Conservation (phyloP, 2,329 filamentous ascomycete species). For the Microsporum canis region DNA sequence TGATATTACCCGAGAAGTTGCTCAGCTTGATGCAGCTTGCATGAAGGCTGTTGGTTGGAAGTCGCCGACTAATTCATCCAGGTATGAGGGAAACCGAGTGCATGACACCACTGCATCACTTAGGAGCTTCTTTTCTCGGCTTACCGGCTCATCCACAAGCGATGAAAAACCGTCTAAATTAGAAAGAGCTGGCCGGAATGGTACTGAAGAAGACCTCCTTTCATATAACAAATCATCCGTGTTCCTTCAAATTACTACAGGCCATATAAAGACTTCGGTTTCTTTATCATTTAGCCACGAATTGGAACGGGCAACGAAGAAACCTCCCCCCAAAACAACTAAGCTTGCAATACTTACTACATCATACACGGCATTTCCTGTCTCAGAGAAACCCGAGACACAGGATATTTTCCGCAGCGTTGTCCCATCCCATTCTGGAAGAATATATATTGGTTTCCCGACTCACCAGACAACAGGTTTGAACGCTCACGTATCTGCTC, state of each 20-base stretch:
- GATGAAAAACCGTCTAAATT: slow-evolving; percentile 28
- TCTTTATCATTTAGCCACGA: slow-evolving; percentile 64
- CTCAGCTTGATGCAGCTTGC: slow-evolving; percentile 83
- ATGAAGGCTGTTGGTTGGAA: slow-evolving; percentile 86
- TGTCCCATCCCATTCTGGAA: slow-evolving; percentile 74
- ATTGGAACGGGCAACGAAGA: slow-evolving; percentile 91
- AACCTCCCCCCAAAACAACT: slow-evolving; percentile 80
- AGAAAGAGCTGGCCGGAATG: slow-evolving; percentile 48
- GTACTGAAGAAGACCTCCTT: slow-evolving; percentile 61
- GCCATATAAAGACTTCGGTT: slow-evolving; percentile 67
- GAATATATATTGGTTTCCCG: slow-evolving; percentile 94
- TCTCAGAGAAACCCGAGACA: slow-evolving; percentile 45
- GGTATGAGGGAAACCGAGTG: slow-evolving; percentile 26
- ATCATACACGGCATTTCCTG: slow-evolving; percentile 69
- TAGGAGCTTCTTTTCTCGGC: slow-evolving; percentile 65
- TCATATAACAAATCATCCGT: slow-evolving; percentile 63
- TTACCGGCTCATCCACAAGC: slow-evolving; percentile 51
- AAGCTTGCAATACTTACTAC: slow-evolving; percentile 80
- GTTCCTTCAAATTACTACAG: slow-evolving; percentile 79
- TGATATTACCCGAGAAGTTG: slow-evolving; percentile 70
- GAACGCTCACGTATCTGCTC: slow-evolving; percentile 87
- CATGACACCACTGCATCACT: slow-evolving; percentile 48
- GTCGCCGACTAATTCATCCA: slow-evolving; percentile 38
- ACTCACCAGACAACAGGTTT: slow-evolving; percentile 94
- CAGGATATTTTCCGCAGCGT: slow-evolving; percentile 68